phyloP scores from a whole-genome alignment of 2,329 filamentous ascomycete species.

The Claviceps pusilla region DNA sequence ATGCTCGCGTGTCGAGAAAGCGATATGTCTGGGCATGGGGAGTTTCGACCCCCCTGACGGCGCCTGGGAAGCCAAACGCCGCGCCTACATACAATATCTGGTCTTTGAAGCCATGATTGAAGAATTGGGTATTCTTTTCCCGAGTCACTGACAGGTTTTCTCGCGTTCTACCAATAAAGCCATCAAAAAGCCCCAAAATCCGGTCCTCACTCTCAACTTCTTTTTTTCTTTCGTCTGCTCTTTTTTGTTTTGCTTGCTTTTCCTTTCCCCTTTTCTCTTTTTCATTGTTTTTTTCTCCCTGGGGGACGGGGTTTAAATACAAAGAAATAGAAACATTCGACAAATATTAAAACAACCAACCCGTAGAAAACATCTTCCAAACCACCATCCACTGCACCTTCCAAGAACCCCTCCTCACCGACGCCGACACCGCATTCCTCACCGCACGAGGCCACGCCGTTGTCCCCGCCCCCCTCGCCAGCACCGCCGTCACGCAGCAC shows the following conservation, averaged over 20 bases:
- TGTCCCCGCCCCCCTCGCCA: constrained; percentile 37
- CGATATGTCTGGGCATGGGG: constrained; percentile 40
- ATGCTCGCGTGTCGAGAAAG: constrained; percentile 20
- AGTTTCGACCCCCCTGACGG: constrained; percentile 37
- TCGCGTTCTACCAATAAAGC: no score
- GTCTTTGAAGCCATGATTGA: constrained; percentile 36
- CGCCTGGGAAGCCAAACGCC: constrained; percentile 28
- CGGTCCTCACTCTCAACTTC: no score
- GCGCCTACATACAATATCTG: constrained; percentile 36
- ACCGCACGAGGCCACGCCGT: constrained; percentile 37
- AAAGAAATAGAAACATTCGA: not conserved
- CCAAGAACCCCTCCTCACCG: constrained; percentile 44
- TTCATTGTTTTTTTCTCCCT: no score
- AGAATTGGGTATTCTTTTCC: constrained; percentile 21
- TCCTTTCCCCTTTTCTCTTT: not conserved
- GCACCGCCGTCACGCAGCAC: constrained; percentile 28
- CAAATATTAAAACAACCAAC: not conserved
- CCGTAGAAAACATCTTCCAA: not conserved
- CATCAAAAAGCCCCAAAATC: no score
- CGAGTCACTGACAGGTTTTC: no score
- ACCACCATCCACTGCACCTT: constrained; percentile 29
- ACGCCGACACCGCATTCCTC: constrained; percentile 36
- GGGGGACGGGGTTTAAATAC: no score
- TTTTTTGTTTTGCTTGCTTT: no score
- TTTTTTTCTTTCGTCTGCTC: not conserved